A percentile compares a stretch with the other conserved stretches of the same genome.
Evolutionary conservation across 2,329 filamentous ascomycete species (phyloP).

Genomic region (Pseudopithomyces chartarum): DNA sequence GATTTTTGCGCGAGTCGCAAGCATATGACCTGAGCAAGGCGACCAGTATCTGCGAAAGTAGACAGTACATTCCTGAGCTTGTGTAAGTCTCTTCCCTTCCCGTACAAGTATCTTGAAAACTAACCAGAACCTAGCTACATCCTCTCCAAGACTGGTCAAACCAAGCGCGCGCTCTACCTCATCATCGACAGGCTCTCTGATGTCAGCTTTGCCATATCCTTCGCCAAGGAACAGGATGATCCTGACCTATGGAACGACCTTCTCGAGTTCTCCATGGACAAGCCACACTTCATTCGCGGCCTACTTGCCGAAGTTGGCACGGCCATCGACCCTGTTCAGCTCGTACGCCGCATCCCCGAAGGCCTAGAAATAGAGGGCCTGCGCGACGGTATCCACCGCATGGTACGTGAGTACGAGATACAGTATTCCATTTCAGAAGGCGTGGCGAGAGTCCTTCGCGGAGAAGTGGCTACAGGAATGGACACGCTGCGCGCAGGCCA

Average conservation of each 20-base stretch:
- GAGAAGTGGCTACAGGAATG: slow-evolving; percentile 87
- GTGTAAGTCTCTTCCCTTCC: slow-evolving; percentile 56
- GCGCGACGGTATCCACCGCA: slow-evolving; percentile 82
- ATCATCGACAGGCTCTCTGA: slow-evolving; percentile 94
- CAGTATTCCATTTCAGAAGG: slow-evolving; percentile 91
- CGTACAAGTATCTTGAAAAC: neutral
- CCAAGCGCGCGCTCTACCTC: slow-evolving; percentile 85
- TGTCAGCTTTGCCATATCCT: slow-evolving; percentile 89
- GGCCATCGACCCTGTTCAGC: slow-evolving; percentile 86
- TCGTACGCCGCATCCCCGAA: slow-evolving; percentile 89
- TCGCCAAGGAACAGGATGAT: slow-evolving; percentile 92
- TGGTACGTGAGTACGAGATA: slow-evolving; percentile 95
- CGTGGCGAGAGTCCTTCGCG: slow-evolving; percentile 81
- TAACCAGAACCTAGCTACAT: slow-evolving; percentile 62
- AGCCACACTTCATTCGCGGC: slow-evolving; percentile 90
- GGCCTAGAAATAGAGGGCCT: slow-evolving; percentile 91
- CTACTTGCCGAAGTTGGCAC: slow-evolving; percentile 93
- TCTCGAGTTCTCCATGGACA: slow-evolving; percentile 95
- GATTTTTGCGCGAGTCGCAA: slow-evolving; percentile 82
- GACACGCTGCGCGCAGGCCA: slow-evolving; percentile 78
- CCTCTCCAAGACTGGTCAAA: slow-evolving; percentile 92
- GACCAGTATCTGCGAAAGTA: slow-evolving; percentile 76
- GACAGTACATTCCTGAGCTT: slow-evolving; percentile 86
- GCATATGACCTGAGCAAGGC: slow-evolving; percentile 86
- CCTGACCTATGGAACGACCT: slow-evolving; percentile 94